A percentile compares a stretch with the other conserved stretches of the same genome.
phyloP scores from a whole-genome alignment of 2,329 filamentous ascomycete species.

The Fusarium armeniacum region DNA sequence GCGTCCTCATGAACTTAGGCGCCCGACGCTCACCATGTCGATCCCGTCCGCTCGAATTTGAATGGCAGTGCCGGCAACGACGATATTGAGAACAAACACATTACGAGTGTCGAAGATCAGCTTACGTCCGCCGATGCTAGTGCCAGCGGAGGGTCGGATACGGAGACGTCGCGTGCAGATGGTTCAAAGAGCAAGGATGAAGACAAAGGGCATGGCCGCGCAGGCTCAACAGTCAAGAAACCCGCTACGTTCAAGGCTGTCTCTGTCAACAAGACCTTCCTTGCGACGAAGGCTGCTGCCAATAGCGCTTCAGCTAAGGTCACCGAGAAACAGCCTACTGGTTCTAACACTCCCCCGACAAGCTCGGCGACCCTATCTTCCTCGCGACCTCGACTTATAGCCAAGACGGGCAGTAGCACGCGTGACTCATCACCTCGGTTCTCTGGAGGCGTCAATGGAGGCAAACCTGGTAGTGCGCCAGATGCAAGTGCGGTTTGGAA shows the following conservation, averaged over 20 bases:
- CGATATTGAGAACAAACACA: conserved; percentile 70
- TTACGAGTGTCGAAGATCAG: conserved; percentile 70
- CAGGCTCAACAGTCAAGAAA: conserved; percentile 76
- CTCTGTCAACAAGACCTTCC: conserved; percentile 86
- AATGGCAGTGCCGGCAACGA: conserved; percentile 65
- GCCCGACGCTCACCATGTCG: conserved; percentile 64
- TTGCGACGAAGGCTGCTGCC: conserved; percentile 75
- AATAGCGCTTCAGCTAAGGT: conserved; percentile 63
- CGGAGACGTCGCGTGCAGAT: conserved; percentile 75
- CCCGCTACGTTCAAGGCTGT: conserved; percentile 85
- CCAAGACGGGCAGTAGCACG: conserved; percentile 76
- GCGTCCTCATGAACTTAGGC: conserved; percentile 41
- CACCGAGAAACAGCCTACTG: conserved; percentile 64
- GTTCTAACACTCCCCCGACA: conserved; percentile 63
- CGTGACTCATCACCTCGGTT: conserved; percentile 65
- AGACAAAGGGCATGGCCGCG: conserved; percentile 71
- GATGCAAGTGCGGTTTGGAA: conserved; percentile 87
- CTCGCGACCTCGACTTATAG: conserved; percentile 79
- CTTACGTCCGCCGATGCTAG: conserved; percentile 76
- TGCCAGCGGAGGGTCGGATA: conserved; percentile 81
- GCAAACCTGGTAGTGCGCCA: conserved; percentile 72
- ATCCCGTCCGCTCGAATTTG: conserved; percentile 59
- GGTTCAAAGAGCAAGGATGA: conserved; percentile 67
- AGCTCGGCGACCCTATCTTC: conserved; percentile 63
- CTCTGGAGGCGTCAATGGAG: conserved; percentile 65